Conservation (phyloP, 371 early-diverging fungal genomes). For the Mortierella sp. region DNA sequence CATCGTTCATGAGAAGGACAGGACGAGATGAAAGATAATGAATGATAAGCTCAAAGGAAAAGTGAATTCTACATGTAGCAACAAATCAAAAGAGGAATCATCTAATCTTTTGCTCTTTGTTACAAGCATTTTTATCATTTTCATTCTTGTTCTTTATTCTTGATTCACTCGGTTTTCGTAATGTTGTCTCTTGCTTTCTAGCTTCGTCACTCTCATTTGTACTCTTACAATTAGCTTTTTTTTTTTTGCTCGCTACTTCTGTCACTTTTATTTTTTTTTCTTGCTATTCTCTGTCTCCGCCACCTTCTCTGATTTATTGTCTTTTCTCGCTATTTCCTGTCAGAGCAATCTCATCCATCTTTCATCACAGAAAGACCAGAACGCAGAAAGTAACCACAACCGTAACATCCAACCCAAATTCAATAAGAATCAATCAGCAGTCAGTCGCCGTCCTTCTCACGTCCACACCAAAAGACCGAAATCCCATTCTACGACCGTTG, state of each 20-base stretch:
- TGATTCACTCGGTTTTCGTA: background rate
- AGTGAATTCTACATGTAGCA: background rate
- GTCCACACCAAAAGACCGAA: slow-evolving; percentile 16
- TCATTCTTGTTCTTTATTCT: background rate
- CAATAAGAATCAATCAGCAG: slow-evolving; percentile 1
- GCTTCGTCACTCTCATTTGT: background rate
- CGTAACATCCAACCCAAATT: background rate
- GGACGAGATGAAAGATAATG: background rate
- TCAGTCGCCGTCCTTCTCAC: slow-evolving; percentile 11
- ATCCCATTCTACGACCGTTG: slow-evolving; percentile 3
- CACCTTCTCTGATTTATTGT: background rate
- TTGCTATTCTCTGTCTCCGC: background rate
- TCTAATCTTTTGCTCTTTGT: no score
- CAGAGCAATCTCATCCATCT: background rate
- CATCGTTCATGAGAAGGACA: background rate
- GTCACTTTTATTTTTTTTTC: background rate
- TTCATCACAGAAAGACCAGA: slow-evolving; percentile 1
- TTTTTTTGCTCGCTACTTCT: no score
- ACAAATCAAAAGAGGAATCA: no score
- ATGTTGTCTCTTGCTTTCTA: background rate
- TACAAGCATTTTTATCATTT: background rate
- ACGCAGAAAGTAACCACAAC: no score
- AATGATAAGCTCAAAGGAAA: background rate
- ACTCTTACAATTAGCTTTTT: background rate
- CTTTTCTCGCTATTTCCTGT: background rate